phyloP scores from a whole-genome alignment of 208 protist genomes.

The Acanthamoeba sp. region DNA sequence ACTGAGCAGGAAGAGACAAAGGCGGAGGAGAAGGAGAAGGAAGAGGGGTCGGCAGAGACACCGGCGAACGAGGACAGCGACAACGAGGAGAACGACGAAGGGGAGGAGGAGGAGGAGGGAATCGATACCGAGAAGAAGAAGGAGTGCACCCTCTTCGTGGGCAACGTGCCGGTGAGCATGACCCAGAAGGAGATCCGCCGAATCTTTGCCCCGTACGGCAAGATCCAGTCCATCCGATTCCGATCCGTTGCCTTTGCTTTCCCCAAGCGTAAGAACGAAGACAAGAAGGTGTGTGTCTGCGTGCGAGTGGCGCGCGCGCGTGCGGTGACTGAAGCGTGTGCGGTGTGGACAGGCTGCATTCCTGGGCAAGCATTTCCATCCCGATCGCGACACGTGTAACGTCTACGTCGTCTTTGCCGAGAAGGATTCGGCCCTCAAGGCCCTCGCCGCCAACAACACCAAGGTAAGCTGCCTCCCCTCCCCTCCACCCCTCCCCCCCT shows the following conservation, averaged over 20 bases:
- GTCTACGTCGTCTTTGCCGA: slow-evolving; percentile 76
- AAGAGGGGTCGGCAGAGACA: neutral
- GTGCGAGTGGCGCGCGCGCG: neutral
- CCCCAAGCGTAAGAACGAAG: slow-evolving; percentile 18
- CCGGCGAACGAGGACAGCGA: slow-evolving; percentile 20
- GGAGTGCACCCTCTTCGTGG: slow-evolving; percentile 74
- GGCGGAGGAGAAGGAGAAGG: neutral
- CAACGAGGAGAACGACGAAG: neutral
- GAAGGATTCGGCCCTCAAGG: slow-evolving; percentile 43
- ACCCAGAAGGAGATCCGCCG: slow-evolving; percentile 40
- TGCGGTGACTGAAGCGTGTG: slow-evolving; percentile 39
- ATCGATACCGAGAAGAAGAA: slow-evolving; percentile 65
- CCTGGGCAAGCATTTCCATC: slow-evolving; percentile 77
- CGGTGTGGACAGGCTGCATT: slow-evolving; percentile 32
- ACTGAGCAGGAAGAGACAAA: neutral
- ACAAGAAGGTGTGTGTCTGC: neutral
- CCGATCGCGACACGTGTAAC: slow-evolving; percentile 79
- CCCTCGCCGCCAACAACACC: slow-evolving; percentile 16
- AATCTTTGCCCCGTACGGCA: slow-evolving; percentile 72
- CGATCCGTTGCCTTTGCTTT: slow-evolving; percentile 71
- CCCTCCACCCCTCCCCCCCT: neutral
- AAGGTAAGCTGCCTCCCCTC: slow-evolving; percentile 57
- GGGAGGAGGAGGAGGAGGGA: neutral
- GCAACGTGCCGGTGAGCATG: slow-evolving; percentile 75
- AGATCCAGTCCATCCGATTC: slow-evolving; percentile 68